A percentile compares a stretch with the other conserved stretches of the same genome.
phyloP scores from a whole-genome alignment of 164 flowering plant species.

The Annona squamosa region DNA sequence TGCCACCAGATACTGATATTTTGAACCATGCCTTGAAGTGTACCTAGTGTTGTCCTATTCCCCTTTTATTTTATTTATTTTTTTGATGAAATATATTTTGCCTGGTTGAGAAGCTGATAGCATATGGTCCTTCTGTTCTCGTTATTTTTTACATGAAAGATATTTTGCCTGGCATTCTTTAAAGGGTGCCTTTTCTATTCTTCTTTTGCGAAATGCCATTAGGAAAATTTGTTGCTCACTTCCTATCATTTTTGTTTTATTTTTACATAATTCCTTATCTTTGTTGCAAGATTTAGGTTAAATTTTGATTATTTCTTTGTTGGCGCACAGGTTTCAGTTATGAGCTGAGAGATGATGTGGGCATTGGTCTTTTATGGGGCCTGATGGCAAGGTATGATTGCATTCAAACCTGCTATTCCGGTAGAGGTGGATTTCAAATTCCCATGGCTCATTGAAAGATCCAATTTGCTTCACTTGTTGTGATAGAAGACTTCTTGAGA shows the following conservation, averaged over 20 bases:
- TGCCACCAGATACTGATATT: too few species aligned
- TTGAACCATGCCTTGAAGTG: too few species aligned
- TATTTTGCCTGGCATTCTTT: background rate
- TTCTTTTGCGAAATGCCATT: background rate
- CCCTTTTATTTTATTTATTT: too few species aligned
- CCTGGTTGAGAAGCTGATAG: background rate
- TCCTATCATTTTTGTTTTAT: background rate
- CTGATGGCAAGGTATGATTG: conserved; percentile 58
- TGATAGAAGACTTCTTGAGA: background rate
- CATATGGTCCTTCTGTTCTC: background rate
- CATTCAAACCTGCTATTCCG: background rate
- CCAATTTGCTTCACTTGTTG: background rate
- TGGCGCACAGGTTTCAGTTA: conserved; percentile 40
- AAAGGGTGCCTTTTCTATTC: background rate
- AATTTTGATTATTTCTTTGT: background rate
- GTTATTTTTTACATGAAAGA: background rate
- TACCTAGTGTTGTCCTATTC: too few species aligned
- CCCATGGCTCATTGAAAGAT: background rate
- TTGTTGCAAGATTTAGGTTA: background rate
- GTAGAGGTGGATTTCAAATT: background rate
- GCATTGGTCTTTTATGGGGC: conserved; percentile 79
- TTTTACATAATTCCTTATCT: background rate
- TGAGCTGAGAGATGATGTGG: conserved; percentile 76
- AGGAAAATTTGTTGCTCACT: background rate
- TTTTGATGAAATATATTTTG: too few species aligned